Conservation (phyloP, 139 green algal genomes). For the Chlorella sp. region DNA sequence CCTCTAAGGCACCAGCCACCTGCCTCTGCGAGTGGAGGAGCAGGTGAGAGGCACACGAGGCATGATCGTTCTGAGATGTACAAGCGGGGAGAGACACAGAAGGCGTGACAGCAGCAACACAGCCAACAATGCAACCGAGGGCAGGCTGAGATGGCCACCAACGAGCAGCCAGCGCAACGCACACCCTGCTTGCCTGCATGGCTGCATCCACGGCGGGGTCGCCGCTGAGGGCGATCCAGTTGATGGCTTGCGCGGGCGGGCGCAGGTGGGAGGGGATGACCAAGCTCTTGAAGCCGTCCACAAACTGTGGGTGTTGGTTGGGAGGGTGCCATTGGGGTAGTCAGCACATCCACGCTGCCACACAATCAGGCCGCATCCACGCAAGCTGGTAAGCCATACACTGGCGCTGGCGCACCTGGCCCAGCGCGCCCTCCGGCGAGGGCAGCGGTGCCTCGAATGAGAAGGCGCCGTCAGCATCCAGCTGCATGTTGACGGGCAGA, state of each 20-base stretch:
- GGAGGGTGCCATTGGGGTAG: no score
- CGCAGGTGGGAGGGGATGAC: constrained; percentile 64
- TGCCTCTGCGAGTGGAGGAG: constrained; percentile 7
- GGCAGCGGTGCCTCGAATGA: constrained; percentile 67
- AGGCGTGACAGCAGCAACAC: no score
- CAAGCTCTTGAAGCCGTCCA: constrained; percentile 66
- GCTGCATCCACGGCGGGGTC: constrained; percentile 53
- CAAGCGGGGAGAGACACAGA: no score
- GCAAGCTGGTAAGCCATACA: not conserved
- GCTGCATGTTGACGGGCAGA: constrained; percentile 57
- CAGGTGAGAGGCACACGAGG: no score
- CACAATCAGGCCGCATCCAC: no score
- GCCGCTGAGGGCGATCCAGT: constrained; percentile 47
- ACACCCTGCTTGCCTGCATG: constrained; percentile 14
- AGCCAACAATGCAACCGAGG: no score
- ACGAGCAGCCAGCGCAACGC: not conserved
- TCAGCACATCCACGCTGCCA: no score
- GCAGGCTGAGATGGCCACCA: not conserved
- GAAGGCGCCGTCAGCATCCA: constrained; percentile 63
- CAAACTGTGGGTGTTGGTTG: constrained; percentile 39
- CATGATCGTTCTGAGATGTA: no score
- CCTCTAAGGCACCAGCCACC: constrained; percentile 25
- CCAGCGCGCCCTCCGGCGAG: constrained; percentile 48
- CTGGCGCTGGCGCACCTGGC: not conserved
- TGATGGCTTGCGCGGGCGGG: constrained; percentile 49